A percentile compares a stretch with the other conserved stretches of the same genome.
These are phyloP conservation scores for Linum tenue DNA, from an alignment of 345 rosid species.

Conservation along the genomic window DNA sequence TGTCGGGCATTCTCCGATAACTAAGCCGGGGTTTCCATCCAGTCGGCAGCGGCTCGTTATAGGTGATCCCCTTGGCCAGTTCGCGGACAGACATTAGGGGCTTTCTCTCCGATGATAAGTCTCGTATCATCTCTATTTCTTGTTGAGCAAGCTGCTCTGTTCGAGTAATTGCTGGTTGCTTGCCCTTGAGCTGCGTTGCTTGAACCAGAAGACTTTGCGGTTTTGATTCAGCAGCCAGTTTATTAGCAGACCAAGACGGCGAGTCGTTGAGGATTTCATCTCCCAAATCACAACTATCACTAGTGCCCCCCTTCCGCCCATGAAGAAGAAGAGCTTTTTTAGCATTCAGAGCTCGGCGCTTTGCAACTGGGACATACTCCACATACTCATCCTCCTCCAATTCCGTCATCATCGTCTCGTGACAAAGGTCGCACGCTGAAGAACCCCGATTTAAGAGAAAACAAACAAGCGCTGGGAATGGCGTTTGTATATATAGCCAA, in stretches of 20 bases:
- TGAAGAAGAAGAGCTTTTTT: slow-evolving; percentile 40
- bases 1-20: slow-evolving; percentile 49
- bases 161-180: slow-evolving; percentile 67
- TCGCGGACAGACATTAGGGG: slow-evolving; percentile 85
- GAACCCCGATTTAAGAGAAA: too few species aligned
- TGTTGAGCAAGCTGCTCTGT: slow-evolving; percentile 74
- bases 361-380: slow-evolving; percentile 74
- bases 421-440: too few species aligned
- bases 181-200: slow-evolving; percentile 81
- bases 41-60: slow-evolving; percentile 60
- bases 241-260: too few species aligned
- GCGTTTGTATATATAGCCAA: too few species aligned
- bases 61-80: slow-evolving; percentile 82
- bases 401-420: slow-evolving; percentile 29
- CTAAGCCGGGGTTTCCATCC: slow-evolving; percentile 85
- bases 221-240: slow-evolving; percentile 42
- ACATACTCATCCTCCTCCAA: slow-evolving; percentile 56
- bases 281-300: slow-evolving; percentile 35
- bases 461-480: too few species aligned
- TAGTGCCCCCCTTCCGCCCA: slow-evolving; percentile 46
- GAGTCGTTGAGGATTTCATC: slow-evolving; percentile 44
- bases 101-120: slow-evolving; percentile 57
- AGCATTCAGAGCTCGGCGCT: slow-evolving; percentile 69
- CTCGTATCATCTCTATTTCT: slow-evolving; percentile 91
- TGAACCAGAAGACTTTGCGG: slow-evolving; percentile 70